phyloP scores from a whole-genome alignment of 768 basidiomycete genomes.

The Trametes sanguinea region DNA sequence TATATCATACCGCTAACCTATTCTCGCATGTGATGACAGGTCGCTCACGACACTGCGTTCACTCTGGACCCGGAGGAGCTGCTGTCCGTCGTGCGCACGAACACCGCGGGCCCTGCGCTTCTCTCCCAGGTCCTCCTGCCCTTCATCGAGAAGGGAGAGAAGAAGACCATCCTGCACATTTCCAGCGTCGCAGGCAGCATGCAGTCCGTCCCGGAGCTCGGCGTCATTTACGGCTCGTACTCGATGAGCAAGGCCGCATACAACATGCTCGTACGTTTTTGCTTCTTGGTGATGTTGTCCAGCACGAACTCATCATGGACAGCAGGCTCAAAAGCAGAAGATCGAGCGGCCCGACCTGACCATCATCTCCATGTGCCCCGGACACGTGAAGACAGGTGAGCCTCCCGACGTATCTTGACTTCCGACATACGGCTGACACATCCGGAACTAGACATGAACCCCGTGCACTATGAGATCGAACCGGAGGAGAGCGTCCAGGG shows the following conservation, averaged over 20 bases:
- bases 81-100: constrained; percentile 31
- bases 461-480: constrained; percentile 2
- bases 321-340: constrained; percentile 17
- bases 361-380: constrained; percentile 27
- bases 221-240: constrained; percentile 32
- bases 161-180: constrained; percentile 39
- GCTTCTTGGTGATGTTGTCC: too few species aligned
- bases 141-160: constrained; percentile 34
- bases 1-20: too few species aligned
- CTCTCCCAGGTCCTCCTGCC: constrained; percentile 37
- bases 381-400: constrained; percentile 27
- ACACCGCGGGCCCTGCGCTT: constrained; percentile 40
- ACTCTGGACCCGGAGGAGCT: constrained; percentile 30
- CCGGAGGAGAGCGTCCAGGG: constrained; percentile 11
- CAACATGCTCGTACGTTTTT: constrained; percentile 40
- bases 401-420: background rate
- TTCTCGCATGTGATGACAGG: background rate
- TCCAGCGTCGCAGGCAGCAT: constrained; percentile 37
- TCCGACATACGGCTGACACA: too few species aligned
- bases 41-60: constrained; percentile 32
- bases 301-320: background rate
- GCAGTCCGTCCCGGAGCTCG: constrained; percentile 29
- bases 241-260: constrained; percentile 39
- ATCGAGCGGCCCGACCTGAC: constrained; percentile 37
- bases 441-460: constrained; percentile 13